Percentiles rank a stretch among this genome's conserved stretches.
Evolutionary conservation across 805 yeast genomes (phyloP).

Genomic region (Vanderwaltozyma polyspora): DNA sequence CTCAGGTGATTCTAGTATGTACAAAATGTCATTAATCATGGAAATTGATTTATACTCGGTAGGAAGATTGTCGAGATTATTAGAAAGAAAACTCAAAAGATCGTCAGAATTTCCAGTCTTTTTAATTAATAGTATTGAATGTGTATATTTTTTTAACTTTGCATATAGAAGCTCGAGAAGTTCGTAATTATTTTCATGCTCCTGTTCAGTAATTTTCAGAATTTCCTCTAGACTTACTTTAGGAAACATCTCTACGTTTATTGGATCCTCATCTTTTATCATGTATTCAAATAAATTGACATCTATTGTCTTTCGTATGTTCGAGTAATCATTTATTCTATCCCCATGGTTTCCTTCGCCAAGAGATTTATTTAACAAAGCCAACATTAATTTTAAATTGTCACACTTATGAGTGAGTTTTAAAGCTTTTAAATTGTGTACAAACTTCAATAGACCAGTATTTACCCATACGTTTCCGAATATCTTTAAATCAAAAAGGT

Average conservation of each 20-base stretch:
- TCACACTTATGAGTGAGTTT: slow-evolving; percentile 18
- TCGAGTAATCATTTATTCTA: slow-evolving; percentile 8
- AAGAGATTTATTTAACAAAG: slow-evolving; percentile 3
- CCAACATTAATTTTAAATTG: slow-evolving; percentile 5
- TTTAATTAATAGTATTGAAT: slow-evolving; percentile 8
- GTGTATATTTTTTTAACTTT: slow-evolving; percentile 7
- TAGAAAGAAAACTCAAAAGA: slow-evolving; percentile 6
- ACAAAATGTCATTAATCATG: too few species aligned
- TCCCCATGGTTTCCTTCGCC: not conserved
- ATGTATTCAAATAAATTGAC: slow-evolving; percentile 11
- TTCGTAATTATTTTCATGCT: slow-evolving; percentile 1
- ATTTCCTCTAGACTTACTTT: slow-evolving; percentile 11
- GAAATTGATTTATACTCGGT: slow-evolving; percentile 10
- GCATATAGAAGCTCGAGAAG: slow-evolving; percentile 10
- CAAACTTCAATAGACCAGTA: slow-evolving; percentile 17
- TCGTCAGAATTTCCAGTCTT: slow-evolving; percentile 1
- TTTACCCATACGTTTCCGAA: slow-evolving; percentile 24
- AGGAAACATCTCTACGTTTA: slow-evolving; percentile 11
- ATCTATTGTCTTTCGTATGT: slow-evolving; percentile 18
- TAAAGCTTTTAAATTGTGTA: slow-evolving; percentile 16
- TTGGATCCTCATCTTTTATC: slow-evolving; percentile 1
- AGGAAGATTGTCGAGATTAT: slow-evolving; percentile 6
- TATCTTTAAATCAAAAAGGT: slow-evolving; percentile 15
- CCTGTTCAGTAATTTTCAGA: slow-evolving; percentile 5
- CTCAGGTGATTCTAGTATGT: too few species aligned